Evolutionary conservation across 2,329 filamentous ascomycete species (phyloP).

Genomic region (Cytospora paraplurivora): DNA sequence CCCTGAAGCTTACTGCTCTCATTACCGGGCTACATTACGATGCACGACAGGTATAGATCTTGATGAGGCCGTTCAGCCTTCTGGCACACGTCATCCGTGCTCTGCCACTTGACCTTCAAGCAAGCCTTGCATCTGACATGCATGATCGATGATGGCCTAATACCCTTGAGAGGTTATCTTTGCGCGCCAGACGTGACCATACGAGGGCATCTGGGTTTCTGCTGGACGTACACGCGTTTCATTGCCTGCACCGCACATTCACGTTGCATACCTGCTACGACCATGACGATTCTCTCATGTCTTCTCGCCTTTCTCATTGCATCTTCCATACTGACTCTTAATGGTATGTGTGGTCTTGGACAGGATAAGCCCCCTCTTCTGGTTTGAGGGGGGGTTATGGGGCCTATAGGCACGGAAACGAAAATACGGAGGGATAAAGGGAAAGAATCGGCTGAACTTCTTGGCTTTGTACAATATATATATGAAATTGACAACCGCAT

Average conservation of each 20-base stretch:
- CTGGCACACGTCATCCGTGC: conserved; percentile 19
- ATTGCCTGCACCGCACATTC: not conserved
- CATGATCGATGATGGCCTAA: conserved; percentile 21
- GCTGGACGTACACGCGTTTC: not conserved
- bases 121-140: conserved; percentile 27
- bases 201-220: conserved; percentile 5
- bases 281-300: conserved; percentile 2
- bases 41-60: conserved; percentile 1
- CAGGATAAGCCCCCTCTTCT: conserved; percentile 10
- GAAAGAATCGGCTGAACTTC: not conserved
- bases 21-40: conserved; percentile 2
- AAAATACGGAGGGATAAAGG: not conserved
- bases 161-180: not conserved
- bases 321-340: conserved; percentile 18
- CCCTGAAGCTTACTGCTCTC: not conserved
- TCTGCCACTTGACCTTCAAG: conserved; percentile 27
- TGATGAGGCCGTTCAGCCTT: conserved; percentile 11
- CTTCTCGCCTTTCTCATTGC: conserved; percentile 3
- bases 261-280: conserved; percentile 4
- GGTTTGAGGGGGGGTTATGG: not conserved
- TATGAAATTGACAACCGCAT: conserved; percentile 2
- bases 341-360: conserved; percentile 2
- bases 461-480: conserved; percentile 21
- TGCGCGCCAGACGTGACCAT: conserved; percentile 8
- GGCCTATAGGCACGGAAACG: too few relatives aligned